Evolutionary conservation across 148 eudicot genomes (phyloP).

Genomic region (Chenopodium quinoa): DNA sequence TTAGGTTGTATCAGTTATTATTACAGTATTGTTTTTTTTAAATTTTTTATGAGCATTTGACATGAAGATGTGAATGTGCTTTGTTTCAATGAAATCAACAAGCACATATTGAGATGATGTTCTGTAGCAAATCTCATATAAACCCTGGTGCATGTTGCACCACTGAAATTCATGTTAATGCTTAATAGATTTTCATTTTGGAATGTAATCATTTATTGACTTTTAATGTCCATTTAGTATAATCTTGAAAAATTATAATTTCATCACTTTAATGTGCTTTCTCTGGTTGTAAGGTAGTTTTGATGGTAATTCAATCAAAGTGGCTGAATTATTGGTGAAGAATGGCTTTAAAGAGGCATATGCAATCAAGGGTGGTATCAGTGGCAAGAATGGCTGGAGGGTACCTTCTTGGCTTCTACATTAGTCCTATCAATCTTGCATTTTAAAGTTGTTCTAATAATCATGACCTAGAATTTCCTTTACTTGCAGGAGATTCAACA

Average conservation of each 20-base stretch:
- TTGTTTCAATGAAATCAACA: constrained; percentile 5
- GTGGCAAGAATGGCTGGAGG: constrained; percentile 94
- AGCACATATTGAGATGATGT: neutral
- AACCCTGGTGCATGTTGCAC: neutral
- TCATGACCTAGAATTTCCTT: neutral
- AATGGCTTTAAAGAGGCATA: constrained; percentile 85
- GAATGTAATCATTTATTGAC: neutral
- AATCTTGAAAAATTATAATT: neutral
- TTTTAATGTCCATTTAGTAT: neutral
- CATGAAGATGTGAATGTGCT: neutral
- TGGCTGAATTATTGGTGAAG: constrained; percentile 79
- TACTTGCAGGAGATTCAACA: constrained; percentile 85
- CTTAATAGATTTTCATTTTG: neutral
- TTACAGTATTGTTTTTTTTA: no score
- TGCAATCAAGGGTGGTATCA: constrained; percentile 84
- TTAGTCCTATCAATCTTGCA: neutral
- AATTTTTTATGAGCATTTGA: neutral
- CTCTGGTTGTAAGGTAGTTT: constrained; percentile 81
- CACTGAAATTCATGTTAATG: neutral
- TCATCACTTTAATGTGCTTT: constrained; percentile 16
- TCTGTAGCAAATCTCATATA: neutral
- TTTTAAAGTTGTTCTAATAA: neutral
- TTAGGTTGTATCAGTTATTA: neutral
- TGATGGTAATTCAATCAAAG: constrained; percentile 91
- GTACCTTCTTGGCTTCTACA: constrained; percentile 32